Percentiles rank a stretch among this genome's conserved stretches.
phyloP scores from a whole-genome alignment of 139 green algal genomes.

The Medakamo hakoo region DNA sequence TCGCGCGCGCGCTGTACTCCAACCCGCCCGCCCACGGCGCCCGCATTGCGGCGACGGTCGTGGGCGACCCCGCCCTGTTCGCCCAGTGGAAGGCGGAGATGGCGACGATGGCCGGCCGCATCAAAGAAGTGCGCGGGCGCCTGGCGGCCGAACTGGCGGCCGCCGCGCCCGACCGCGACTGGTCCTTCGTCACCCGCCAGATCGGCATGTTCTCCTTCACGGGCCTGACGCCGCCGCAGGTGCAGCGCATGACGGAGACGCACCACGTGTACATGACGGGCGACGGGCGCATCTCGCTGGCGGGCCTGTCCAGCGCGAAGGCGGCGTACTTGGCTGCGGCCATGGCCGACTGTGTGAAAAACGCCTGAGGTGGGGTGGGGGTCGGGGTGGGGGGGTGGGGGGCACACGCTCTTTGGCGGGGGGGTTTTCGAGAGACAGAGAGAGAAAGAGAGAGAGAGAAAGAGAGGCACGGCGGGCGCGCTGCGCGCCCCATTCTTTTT shows the following conservation, averaged over 20 bases:
- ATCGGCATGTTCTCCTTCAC: constrained; percentile 97
- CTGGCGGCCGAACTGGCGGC: constrained; percentile 54
- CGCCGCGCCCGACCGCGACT: constrained; percentile 63
- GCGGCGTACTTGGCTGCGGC: constrained; percentile 81
- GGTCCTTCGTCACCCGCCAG: constrained; percentile 69
- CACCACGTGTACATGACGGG: constrained; percentile 92
- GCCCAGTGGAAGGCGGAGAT: constrained; percentile 91
- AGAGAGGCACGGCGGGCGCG: no score
- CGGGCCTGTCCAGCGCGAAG: constrained; percentile 70
- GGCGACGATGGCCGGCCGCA: constrained; percentile 85
- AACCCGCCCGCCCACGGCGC: constrained; percentile 66
- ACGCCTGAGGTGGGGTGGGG: neutral
- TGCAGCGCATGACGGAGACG: constrained; percentile 91
- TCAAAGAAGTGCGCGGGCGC: constrained; percentile 67
- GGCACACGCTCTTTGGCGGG: no score
- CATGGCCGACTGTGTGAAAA: constrained; percentile 67
- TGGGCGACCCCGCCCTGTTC: constrained; percentile 62
- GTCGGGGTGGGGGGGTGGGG: no score
- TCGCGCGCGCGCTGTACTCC: constrained; percentile 55
- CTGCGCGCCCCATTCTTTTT: no score
- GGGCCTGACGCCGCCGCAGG: constrained; percentile 60
- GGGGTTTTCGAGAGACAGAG: no score
- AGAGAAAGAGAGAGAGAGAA: no score
- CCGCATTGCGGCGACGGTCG: constrained; percentile 74
- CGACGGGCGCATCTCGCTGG: constrained; percentile 90